A percentile compares a stretch with the other conserved stretches of the same genome.
These are phyloP conservation scores for Pythium rhizo-oryzae DNA, from an alignment of 352 stramenopile species.

Conservation along the genomic window DNA sequence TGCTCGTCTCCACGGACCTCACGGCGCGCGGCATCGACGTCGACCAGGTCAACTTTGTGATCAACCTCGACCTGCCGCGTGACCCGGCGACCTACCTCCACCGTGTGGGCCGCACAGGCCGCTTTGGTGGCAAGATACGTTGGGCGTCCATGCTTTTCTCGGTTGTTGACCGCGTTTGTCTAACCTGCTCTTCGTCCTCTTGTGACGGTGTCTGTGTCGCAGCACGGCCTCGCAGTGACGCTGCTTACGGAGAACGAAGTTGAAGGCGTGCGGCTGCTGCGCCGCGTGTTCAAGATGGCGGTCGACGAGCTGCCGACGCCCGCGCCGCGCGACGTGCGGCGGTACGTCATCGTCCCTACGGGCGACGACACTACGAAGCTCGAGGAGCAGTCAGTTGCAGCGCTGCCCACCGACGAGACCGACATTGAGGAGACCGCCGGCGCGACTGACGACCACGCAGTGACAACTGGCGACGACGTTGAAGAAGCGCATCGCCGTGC, in stretches of 20 bases:
- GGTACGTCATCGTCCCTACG: slow-evolving; percentile 31
- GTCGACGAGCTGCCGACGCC: slow-evolving; percentile 53
- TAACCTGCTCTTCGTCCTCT: not conserved
- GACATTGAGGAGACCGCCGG: not conserved
- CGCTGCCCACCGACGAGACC: not conserved
- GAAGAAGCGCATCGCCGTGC: slow-evolving; percentile 2
- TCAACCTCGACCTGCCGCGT: slow-evolving; percentile 73
- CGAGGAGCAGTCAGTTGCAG: not conserved
- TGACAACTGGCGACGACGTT: slow-evolving; percentile 4
- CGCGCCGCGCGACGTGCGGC: slow-evolving; percentile 49
- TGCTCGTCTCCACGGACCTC: slow-evolving; percentile 82
- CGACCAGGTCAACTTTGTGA: slow-evolving; percentile 79
- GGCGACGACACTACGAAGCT: not conserved
- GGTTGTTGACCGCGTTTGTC: not conserved
- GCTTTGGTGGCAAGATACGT: slow-evolving; percentile 75
- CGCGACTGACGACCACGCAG: not conserved
- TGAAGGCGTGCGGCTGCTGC: slow-evolving; percentile 54
- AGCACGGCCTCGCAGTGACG: slow-evolving; percentile 69
- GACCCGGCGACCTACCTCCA: slow-evolving; percentile 83
- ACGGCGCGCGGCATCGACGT: slow-evolving; percentile 78
- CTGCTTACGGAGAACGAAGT: slow-evolving; percentile 55
- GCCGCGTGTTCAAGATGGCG: slow-evolving; percentile 70
- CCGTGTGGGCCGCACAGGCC: slow-evolving; percentile 69
- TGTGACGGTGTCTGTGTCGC: not conserved
- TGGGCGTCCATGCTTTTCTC: not conserved